Percentiles rank a stretch among this genome's conserved stretches.
phyloP scores from a whole-genome alignment of 441 rosid genomes.

The Arabidopsis hybrid region DNA sequence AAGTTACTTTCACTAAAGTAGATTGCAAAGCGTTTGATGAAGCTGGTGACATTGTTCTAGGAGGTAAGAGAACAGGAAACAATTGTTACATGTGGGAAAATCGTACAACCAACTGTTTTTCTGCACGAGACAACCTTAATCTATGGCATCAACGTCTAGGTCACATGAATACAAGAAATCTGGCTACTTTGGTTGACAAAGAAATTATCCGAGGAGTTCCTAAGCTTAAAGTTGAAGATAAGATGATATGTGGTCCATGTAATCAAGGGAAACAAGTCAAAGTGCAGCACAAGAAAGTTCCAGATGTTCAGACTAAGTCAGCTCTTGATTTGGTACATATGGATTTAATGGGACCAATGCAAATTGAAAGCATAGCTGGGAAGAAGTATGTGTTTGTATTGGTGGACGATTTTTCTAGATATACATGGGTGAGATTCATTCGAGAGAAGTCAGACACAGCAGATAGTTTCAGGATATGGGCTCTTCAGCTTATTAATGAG shows the following conservation, averaged over 20 bases:
- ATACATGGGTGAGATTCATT: slow-evolving; percentile 65
- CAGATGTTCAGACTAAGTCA: not conserved
- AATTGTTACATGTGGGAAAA: no score
- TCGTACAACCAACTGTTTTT: not conserved
- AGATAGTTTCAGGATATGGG: slow-evolving; percentile 50
- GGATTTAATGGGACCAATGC: slow-evolving; percentile 4
- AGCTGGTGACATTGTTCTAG: no score
- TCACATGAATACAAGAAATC: not conserved
- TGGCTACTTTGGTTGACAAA: not conserved
- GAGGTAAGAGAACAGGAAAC: no score
- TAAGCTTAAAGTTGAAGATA: not conserved
- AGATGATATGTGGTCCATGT: not conserved
- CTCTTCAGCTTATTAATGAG: not conserved
- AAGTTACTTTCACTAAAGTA: no score
- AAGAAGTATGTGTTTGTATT: not conserved
- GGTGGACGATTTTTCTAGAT: slow-evolving; percentile 56
- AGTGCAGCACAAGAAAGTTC: not conserved
- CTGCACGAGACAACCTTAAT: not conserved
- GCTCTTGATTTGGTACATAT: not conserved
- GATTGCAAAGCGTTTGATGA: no score
- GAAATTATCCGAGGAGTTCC: not conserved
- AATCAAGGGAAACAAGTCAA: not conserved
- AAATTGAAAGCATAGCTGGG: not conserved
- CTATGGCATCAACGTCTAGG: not conserved
- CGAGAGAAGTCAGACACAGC: slow-evolving; percentile 72